Base-by-base conservation (phyloP, 495 filamentous ascomycete genomes). In the Letharia lupina region DNA sequence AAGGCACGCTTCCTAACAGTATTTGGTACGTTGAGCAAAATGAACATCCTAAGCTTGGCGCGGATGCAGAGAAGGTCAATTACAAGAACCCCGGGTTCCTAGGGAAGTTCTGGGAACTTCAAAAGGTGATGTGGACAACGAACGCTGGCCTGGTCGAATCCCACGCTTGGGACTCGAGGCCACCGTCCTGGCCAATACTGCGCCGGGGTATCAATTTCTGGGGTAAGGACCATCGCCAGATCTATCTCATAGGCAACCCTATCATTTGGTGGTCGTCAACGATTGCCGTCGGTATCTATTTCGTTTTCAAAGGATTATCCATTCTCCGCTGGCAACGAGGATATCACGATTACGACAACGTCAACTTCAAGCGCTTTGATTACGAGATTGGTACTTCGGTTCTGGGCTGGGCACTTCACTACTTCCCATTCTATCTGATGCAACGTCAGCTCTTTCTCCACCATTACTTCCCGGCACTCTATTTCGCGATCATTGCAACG, bases 191-290 rank as follows among this genome's bases (percentile, higher is more conserved):
- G 94, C 94, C 94, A 23, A 85, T 96, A 63, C 84, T 98, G 63
- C 86, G 86, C 68, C 91, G 94, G 68, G 94, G 94, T 66, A 98
- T 98, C 82, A 98, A 98, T 79, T 98, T 98, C 83, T 98, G 94
- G 94, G 94, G 94, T 65, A 91, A 89, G 71, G 84, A 96, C 64
- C 81, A 96, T 72, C 90, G 91, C 67, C 94, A 98, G 77, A 89
- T 98, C 69, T 98, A 98, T 75, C 86, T 98, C 9, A 87, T 96
- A 56, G 94, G 94, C 63, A 98, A 98, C 75, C 95, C 94, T 3
- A 76, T 97, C 64, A 87, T 98, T 69, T 98, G 94, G 94, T 97
- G 90, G 88, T 86, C 85, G 15, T 91, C 89, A 4, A 96, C 90
- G 35, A 80, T 83, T n/a, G 90, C 91, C 4, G 83, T 98, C 65